Base-by-base conservation (phyloP, 2,329 filamentous ascomycete species). In the Cordyceps javanica region DNA sequence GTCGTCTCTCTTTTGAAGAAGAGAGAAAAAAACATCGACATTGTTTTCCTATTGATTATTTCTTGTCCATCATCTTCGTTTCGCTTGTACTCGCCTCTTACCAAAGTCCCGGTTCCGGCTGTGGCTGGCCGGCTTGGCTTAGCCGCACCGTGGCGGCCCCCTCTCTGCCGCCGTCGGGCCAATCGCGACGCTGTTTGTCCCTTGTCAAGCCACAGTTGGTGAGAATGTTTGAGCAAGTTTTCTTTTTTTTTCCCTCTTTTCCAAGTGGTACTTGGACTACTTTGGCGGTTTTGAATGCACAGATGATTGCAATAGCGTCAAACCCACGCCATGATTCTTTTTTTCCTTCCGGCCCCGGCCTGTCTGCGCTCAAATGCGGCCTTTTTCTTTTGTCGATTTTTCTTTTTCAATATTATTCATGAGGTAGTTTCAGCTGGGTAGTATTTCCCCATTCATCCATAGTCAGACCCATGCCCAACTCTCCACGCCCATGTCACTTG, bases 151-250 rank as follows among this genome's bases (percentile, higher is more conserved):
- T 52, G 32, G 49, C 50, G 50, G 23, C 34, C 25, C 19, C 13
- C n/a, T n/a, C 10, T 19, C 9, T 10, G 13, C 5, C n/a, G n/a
- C 14, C 23, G n/a, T 13, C 23, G 3, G 19, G 8, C 48, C 23
- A 36, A 38, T 34, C 48, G 36, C 23, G 34, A 2, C 8, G 16
- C 34, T 14, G 21, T 5, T 30, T 26, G 2, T 21, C 16, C 23
- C 16, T 23, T 1, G 34, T 13, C 14, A 26, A 51, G 49, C 49
- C 49, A 51, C 49, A 39, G 23, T n/a, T n/a, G n/a, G 14, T 72
- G 70, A 70, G 70, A 64, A 61, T 67, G 60, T 72, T 72, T 72
- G 70, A 72, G 70, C 70, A 72, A 72, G 70, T 23, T 14, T 48
- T 59, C 28, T 28, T 19, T 19, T n/a, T n/a, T n/a, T n/a, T n/a